These are phyloP conservation scores for Aspergillus pseudoglaucus DNA, from an alignment of 2,329 filamentous ascomycete species.

Conservation along the genomic window DNA sequence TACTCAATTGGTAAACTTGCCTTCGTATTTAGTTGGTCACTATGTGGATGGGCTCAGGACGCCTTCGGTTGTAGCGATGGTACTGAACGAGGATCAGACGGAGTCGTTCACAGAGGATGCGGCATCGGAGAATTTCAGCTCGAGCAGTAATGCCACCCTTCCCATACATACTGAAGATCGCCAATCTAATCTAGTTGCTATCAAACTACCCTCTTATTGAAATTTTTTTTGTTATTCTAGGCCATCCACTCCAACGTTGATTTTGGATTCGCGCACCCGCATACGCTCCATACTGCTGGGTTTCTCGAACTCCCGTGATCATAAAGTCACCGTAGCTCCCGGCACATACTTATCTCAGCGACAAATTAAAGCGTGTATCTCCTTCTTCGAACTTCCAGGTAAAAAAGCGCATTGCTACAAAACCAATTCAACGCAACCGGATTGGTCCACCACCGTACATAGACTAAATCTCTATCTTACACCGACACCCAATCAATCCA, in stretches of 20 bases:
- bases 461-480: constrained; percentile 18
- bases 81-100: neutral
- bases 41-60: neutral
- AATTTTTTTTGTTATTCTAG: constrained; percentile 1
- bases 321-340: constrained; percentile 27
- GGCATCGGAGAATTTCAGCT: too few species aligned
- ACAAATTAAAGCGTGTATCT: constrained; percentile 27
- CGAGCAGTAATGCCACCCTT: too few species aligned
- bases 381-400: constrained; percentile 19
- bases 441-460: neutral
- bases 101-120: neutral
- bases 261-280: constrained; percentile 34
- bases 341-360: constrained; percentile 22
- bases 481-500: constrained; percentile 19
- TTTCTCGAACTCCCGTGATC: constrained; percentile 34
- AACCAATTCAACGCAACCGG: neutral
- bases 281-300: constrained; percentile 32
- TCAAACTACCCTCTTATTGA: neutral
- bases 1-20: neutral
- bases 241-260: constrained; percentile 26
- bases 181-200: neutral
- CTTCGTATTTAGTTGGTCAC: neutral
- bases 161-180: neutral
- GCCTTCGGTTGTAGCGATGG: neutral
- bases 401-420: constrained; percentile 10